These are phyloP conservation scores for Daedaleopsis nitida DNA, from an alignment of 768 basidiomycete genomes.

Conservation along the genomic window DNA sequence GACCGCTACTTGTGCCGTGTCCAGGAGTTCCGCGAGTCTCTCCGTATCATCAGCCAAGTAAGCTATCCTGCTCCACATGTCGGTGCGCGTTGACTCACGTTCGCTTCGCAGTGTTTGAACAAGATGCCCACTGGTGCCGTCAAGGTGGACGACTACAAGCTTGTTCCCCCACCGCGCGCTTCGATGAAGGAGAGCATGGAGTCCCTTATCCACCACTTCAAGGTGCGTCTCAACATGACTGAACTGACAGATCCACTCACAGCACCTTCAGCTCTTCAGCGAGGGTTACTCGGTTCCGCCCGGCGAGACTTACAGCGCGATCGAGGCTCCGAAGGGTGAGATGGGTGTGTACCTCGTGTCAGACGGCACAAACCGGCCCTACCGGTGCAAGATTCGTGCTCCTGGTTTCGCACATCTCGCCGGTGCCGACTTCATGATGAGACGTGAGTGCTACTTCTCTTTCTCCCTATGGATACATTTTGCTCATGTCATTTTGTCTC, in stretches of 20 bases:
- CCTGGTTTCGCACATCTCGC: slow-evolving; percentile 96
- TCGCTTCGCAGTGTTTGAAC: slow-evolving; percentile 76
- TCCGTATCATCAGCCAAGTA: slow-evolving; percentile 84
- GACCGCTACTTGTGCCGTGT: slow-evolving; percentile 97
- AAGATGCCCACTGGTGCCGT: slow-evolving; percentile 93
- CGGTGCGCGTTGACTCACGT: background rate
- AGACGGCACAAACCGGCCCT: slow-evolving; percentile 96
- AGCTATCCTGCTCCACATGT: slow-evolving; percentile 11
- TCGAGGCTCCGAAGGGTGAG: slow-evolving; percentile 98
- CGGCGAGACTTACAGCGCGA: slow-evolving; percentile 94
- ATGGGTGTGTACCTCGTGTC: slow-evolving; percentile 99
- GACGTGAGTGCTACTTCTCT: slow-evolving; percentile 53
- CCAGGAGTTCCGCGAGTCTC: slow-evolving; percentile 95
- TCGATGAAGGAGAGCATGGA: slow-evolving; percentile 99
- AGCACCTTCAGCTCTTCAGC: slow-evolving; percentile 71
- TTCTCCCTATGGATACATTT: slow-evolving; percentile 8
- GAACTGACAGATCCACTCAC: background rate
- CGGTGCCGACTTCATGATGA: slow-evolving; percentile 98
- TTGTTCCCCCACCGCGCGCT: slow-evolving; percentile 93
- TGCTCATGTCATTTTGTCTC: slow-evolving; percentile 16
- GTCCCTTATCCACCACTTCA: slow-evolving; percentile 97
- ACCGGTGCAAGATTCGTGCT: slow-evolving; percentile 95
- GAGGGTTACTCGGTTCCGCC: slow-evolving; percentile 97
- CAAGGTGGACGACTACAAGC: slow-evolving; percentile 97
- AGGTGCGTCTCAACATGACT: slow-evolving; percentile 45